Conservation (phyloP, 306 rosid species). For the Hippophae rhamnoides region DNA sequence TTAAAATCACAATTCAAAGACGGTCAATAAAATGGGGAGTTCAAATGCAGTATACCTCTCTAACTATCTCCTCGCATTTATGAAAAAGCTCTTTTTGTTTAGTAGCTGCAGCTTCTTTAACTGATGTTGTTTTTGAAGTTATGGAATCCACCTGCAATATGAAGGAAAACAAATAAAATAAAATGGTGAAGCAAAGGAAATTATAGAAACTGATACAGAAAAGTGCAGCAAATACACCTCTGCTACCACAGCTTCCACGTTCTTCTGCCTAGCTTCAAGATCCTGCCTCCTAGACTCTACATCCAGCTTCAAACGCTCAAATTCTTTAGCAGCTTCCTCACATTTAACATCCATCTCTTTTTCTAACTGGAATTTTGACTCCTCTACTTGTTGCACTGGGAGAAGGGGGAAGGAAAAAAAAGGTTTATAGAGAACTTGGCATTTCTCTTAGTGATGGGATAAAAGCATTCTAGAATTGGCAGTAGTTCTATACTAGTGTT, state of each 20-base stretch:
- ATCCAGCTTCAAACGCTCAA: conserved; percentile 35
- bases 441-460: no score
- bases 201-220: conserved; percentile 1
- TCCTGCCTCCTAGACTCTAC: conserved; percentile 50
- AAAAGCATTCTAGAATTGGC: no score
- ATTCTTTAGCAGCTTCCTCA: conserved; percentile 47
- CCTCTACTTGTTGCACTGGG: conserved; percentile 54
- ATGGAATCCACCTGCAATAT: conserved; percentile 46
- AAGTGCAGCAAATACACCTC: conserved; percentile 36
- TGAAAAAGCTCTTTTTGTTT: conserved; percentile 32
- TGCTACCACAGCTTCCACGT: conserved; percentile 47
- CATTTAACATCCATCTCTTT: conserved; percentile 40
- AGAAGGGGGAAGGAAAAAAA: conserved; percentile 10
- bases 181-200: conserved; percentile 3
- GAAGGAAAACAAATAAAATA: conserved; percentile 14
- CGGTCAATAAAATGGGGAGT: conserved; percentile 6
- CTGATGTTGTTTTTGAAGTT: conserved; percentile 28
- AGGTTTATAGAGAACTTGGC: not conserved
- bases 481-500: no score
- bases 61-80: conserved; percentile 40
- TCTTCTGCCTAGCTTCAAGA: conserved; percentile 52
- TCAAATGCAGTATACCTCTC: conserved; percentile 27
- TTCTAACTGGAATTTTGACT: conserved; percentile 41
- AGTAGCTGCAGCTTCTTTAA: conserved; percentile 37
- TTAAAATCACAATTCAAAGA: not conserved